phyloP scores from a whole-genome alignment of 306 rosid genomes.

The Geum urbanum region DNA sequence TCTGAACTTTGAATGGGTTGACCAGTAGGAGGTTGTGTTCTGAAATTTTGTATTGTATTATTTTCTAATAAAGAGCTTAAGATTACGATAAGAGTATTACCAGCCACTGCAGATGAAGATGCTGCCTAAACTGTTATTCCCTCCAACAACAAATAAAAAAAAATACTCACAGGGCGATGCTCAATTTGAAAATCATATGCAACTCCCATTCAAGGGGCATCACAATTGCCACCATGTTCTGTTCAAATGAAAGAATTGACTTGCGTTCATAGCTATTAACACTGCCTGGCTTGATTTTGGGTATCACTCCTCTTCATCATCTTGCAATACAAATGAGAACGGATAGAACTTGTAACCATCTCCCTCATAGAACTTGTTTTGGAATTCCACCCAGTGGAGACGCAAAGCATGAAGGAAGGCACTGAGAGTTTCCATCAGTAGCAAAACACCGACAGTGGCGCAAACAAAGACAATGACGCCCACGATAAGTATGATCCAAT shows the following conservation, averaged over 20 bases:
- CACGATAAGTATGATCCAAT: conserved; percentile 50
- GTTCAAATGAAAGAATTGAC: conserved; percentile 59
- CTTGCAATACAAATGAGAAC: conserved; percentile 48
- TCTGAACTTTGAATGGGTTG: not conserved
- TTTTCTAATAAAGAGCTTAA: conserved; percentile 2
- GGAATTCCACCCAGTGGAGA: conserved; percentile 98
- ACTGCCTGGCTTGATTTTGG: conserved; percentile 5
- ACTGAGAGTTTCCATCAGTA: conserved; percentile 86
- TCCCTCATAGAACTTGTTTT: conserved; percentile 90
- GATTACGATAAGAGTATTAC: not conserved
- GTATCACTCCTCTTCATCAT: conserved; percentile 58
- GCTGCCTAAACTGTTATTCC: conserved; percentile 38
- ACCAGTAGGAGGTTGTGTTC: not conserved
- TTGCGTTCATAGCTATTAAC: conserved; percentile 39
- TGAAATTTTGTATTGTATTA: not conserved
- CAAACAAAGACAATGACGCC: conserved; percentile 66
- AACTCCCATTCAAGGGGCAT: conserved; percentile 29
- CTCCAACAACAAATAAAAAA: conserved; percentile 32
- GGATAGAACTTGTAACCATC: conserved; percentile 87
- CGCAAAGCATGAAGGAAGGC: conserved; percentile 97
- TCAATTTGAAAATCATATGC: conserved; percentile 31
- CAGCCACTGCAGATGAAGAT: conserved; percentile 31
- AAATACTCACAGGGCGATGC: conserved; percentile 34
- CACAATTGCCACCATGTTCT: conserved; percentile 26
- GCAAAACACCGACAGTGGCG: conserved; percentile 84